Evolutionary conservation across 352 stramenopile species (phyloP), one percentile per base, ranked within the genome.

Genomic region (Globisporangium emineosum): DNA sequence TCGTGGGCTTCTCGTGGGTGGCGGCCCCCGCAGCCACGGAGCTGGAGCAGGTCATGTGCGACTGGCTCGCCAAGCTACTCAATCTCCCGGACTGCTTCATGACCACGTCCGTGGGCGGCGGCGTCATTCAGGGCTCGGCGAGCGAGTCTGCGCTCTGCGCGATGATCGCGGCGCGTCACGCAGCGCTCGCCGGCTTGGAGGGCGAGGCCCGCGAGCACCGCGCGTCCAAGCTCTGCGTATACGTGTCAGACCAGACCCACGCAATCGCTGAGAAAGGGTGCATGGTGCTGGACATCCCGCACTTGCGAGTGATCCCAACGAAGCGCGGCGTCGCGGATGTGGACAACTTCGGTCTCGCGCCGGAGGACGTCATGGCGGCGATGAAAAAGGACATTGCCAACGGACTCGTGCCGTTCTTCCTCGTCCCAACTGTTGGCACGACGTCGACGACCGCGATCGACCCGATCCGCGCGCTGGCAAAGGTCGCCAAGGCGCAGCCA

Each of bases 181-280:
- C 64, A 25, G 74, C 71, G 23, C 60, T 83, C 3, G 65, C 75
- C 19, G 76, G 73, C 4, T 51, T 83, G 52, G 66, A 72, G 57
- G 78, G 75, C 42, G 68, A 69, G 8, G 72, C 45, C 1, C 69
- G 72, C 25, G n/a, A 71, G 15, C 19, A 77, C 13, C 35, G 35
- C 13, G 35, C 35, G 35, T 43, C 35, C 35, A 43, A 81, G 13
- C 72, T 91, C 19, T 78, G 84, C 12, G 62, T 82, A 23, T 91
- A 93, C 68, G 71, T 83, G 6, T 88, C 76, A 35, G 81, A 91
- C 59, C 84, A 93, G 70, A 88, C 81, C 3, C 81, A 93, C 60
- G 75, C 78, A 6, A 84, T 86, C 63, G 81, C 73, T 2, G 67
- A 84, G 62, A 93, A 93, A 60, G 80, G 78, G 6, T 83, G 75